Evolutionary conservation across 306 rosid species (phyloP).

Genomic region (Adenanthera pavonina): DNA sequence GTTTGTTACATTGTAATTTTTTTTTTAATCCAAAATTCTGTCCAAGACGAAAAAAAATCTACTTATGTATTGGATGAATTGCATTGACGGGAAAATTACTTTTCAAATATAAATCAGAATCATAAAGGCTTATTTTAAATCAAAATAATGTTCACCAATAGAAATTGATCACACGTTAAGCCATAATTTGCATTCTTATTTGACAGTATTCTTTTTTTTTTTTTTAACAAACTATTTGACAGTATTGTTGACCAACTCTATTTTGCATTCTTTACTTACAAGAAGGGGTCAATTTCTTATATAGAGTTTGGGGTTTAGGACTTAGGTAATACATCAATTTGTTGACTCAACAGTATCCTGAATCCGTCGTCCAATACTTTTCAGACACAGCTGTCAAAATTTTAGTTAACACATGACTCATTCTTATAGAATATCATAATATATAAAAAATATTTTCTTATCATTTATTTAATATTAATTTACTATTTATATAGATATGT

Average conservation of each 20-base stretch:
- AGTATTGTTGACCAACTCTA: background rate
- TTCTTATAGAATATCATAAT: too few relatives aligned
- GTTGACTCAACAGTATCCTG: background rate
- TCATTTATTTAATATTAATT: too few relatives aligned
- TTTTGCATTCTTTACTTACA: background rate
- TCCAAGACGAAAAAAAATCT: too few relatives aligned
- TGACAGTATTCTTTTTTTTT: too few relatives aligned
- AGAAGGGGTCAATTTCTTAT: conserved; percentile 1
- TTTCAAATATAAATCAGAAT: background rate
- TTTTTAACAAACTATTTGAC: too few relatives aligned
- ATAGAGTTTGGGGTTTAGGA: too few relatives aligned
- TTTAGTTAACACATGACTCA: too few relatives aligned
- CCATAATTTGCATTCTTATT: background rate
- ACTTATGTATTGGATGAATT: background rate
- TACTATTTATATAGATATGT: too few relatives aligned
- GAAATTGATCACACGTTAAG: background rate
- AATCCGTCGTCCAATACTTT: background rate
- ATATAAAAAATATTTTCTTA: too few relatives aligned
- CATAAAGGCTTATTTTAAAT: background rate
- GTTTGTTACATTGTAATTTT: too few relatives aligned
- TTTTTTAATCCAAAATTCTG: too few relatives aligned
- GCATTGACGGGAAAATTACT: background rate
- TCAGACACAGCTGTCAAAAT: too few relatives aligned
- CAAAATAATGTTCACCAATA: background rate
- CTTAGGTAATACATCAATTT: background rate